Conservation (phyloP, 2,329 filamentous ascomycete genomes). For the Tolypocladium tundrense region DNA sequence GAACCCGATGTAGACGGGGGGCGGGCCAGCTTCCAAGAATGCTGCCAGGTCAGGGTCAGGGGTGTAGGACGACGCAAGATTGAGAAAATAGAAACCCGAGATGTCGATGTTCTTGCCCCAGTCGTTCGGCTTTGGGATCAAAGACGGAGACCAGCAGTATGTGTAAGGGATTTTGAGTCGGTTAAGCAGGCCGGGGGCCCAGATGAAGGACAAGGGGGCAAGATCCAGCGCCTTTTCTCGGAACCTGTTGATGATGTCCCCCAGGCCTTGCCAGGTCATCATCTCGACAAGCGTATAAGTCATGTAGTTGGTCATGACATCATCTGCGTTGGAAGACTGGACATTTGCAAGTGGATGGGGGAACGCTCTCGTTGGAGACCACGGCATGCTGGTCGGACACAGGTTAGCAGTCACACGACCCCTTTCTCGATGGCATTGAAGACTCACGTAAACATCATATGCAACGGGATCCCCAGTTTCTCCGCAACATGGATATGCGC, state of each 20-base stretch:
- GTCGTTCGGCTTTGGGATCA: constrained; percentile 71
- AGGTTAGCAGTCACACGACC: not conserved
- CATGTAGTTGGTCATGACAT: constrained; percentile 69
- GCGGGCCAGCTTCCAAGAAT: constrained; percentile 58
- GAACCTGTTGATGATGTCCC: constrained; percentile 85
- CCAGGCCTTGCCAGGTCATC: constrained; percentile 87
- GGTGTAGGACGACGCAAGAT: constrained; percentile 54
- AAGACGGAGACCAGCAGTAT: constrained; percentile 76
- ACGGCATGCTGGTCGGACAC: constrained; percentile 73
- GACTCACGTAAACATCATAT: constrained; percentile 82
- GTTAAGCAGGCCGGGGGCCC: constrained; percentile 70
- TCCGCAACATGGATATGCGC: constrained; percentile 68
- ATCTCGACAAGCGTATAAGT: constrained; percentile 80
- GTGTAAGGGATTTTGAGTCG: constrained; percentile 73
- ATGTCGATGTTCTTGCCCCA: constrained; percentile 65
- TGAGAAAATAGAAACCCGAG: constrained; percentile 68
- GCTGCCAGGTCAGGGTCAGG: constrained; percentile 54
- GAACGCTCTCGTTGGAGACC: constrained; percentile 76
- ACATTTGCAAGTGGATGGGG: constrained; percentile 82
- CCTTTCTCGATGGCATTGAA: too few relatives aligned
- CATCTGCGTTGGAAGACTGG: constrained; percentile 63
- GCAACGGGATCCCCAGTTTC: constrained; percentile 62
- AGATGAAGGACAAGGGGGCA: constrained; percentile 68
- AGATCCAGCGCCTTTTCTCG: constrained; percentile 64
- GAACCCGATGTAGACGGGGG: constrained; percentile 75